Evolutionary conservation across 139 green algal genomes (phyloP), one percentile per base, ranked within the genome.

Genomic region (Yamagishiella unicocca): DNA sequence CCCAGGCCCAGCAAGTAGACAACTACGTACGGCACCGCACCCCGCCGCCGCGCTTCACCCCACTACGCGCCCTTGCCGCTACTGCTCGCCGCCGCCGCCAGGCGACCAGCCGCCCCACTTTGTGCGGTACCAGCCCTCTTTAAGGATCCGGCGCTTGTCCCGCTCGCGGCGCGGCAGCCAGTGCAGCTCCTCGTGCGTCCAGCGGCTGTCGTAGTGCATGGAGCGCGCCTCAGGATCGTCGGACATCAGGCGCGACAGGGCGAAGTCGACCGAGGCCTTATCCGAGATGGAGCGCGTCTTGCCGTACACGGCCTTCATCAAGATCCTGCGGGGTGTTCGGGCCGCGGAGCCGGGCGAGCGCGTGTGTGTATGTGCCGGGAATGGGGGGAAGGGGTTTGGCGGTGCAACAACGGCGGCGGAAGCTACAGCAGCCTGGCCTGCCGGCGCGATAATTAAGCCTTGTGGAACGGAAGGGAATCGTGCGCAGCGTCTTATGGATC

Each of bases 121-220:
- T 1, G 84, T 91, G 19, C 90, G 83, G 43, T 89, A 87, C 77
- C 79, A 95, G 40, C 71, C 80, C 82, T 93, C 92, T 37, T 89
- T 91, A 19, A 93, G 61, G 66, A 95, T 92, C 38, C 92, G 89
- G 25, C 90, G 77, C 90, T 95, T 95, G 87, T 95, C 92, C n/a
- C 90, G 80, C 84, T 95, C 92, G 37, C 84, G 70, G n/a, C 90
- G 58, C 89, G 90, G 90, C 71, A 93, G 83, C 90, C 87, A 91
- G 7, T 58, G 58, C 70, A 93, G 64, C 87, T 93, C 90, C 83
- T 89, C 88, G 33, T 91, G 88, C 29, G 83, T 91, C 88, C 88
- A 91, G 53, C 83, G 84, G 29, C 89, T 79, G 83, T 95, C 92
- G 61, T 87, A 95, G 78, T 92, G 85, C 88, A 94, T 90, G 58